Base-by-base conservation (phyloP, 1,284 basidiomycete species). In the Megacollybia platyphylla region DNA sequence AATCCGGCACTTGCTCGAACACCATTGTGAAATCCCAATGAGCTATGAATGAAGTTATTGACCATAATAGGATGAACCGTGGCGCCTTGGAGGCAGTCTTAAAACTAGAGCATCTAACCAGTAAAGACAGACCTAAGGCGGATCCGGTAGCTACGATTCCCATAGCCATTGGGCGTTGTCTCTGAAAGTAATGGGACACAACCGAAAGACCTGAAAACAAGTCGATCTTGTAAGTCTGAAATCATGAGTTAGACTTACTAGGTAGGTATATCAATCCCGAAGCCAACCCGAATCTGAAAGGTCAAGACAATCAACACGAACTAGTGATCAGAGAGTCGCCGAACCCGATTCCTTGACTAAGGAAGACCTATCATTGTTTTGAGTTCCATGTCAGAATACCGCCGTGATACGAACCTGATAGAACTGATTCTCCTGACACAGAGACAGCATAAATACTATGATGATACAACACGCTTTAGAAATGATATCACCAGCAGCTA, bases 51-150 rank as follows among this genome's bases (percentile, higher is more conserved):
- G 35, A 67, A 60, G 32, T 57, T 52, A 48, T 73, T 71, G 10
- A 75, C 63, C 61, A 73, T 67, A 46, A 75, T 68, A 2, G 71
- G 67, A 45, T 71, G 67, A 24, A 73, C 47, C 32, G 68, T 59
- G 4, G 67, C 68, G 5, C 68, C 68, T 9, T 67, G 46, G 6
- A 61, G 63, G 41, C 63, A 63, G 5, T 60, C 62, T 61, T 64
- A 5, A 24, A 13, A 24, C 18, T 11, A 37, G 26, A 36, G 9
- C 41, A 40, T 20, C 18, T 17, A 17, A 10, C 30, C 5, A 24
- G 10, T 10, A 36, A 15, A 13, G 49, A 57, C 46, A 49, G 51
- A 57, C 57, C 67, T 24, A 61, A 54, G 32, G 62, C 53, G 8
- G 64, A 66, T 30, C 36, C 36, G 4, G 13, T 15, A 15, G 31